phyloP scores from a whole-genome alignment of 805 yeast species.

The Nakazawaea ishiwadae region DNA sequence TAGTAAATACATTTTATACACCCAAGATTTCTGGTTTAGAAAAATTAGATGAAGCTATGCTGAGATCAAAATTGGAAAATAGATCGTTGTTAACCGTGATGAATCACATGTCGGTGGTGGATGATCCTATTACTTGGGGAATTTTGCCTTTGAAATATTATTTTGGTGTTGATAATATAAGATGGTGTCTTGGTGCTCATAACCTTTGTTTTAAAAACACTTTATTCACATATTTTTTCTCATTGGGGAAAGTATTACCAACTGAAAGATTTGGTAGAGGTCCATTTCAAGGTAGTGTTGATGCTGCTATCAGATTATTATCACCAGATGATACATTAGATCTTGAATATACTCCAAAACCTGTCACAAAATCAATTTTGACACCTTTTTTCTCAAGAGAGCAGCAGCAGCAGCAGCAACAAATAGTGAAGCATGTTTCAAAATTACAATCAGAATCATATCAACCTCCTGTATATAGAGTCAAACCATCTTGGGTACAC shows the following conservation, averaged over 20 bases:
- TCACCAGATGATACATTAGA: slow-evolving; percentile 72
- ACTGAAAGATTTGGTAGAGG: slow-evolving; percentile 89
- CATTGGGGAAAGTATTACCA: slow-evolving; percentile 83
- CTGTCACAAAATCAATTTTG: background rate
- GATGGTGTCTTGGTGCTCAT: slow-evolving; percentile 96
- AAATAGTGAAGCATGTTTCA: slow-evolving; percentile 12
- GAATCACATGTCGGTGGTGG: slow-evolving; percentile 92
- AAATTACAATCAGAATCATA: slow-evolving; percentile 28
- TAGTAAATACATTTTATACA: slow-evolving; percentile 57
- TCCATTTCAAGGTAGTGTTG: slow-evolving; percentile 86
- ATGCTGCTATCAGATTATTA: slow-evolving; percentile 76
- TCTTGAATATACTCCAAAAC: slow-evolving; percentile 28
- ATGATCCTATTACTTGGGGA: slow-evolving; percentile 91
- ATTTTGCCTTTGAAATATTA: slow-evolving; percentile 70
- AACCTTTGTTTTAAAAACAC: slow-evolving; percentile 75
- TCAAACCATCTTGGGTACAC: slow-evolving; percentile 84
- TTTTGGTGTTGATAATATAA: slow-evolving; percentile 54
- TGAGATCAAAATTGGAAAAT: slow-evolving; percentile 59
- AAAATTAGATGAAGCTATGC: slow-evolving; percentile 57
- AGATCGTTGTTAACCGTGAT: slow-evolving; percentile 78
- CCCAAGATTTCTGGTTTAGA: slow-evolving; percentile 61
- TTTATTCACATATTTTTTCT: slow-evolving; percentile 56
- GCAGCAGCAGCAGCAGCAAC: slow-evolving; percentile 3
- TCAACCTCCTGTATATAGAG: slow-evolving; percentile 53
- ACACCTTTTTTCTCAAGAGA: background rate